Percentiles rank a stretch among this genome's conserved stretches.
Evolutionary conservation across 148 eudicot genomes (phyloP).

Genomic region (Polygonum aviculare): DNA sequence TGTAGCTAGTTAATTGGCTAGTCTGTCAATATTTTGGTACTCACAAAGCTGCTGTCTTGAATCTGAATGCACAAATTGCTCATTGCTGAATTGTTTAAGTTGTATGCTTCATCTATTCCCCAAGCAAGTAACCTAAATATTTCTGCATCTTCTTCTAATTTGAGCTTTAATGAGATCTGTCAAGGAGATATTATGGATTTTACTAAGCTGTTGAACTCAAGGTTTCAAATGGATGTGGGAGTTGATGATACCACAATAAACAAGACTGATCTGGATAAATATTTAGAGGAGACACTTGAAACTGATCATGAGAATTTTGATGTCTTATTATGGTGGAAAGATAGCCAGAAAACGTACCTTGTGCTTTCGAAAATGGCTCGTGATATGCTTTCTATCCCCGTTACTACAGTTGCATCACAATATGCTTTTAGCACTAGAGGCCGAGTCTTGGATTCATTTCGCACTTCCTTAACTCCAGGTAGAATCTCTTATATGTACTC

Average conservation of each 20-base stretch:
- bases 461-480: not conserved
- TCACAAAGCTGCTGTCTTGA: not conserved
- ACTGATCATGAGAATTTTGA: not conserved
- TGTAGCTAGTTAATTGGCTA: not conserved
- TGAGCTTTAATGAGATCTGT: not conserved
- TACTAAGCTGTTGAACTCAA: not conserved
- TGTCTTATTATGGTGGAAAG: not conserved
- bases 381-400: too few species aligned
- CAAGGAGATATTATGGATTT: not conserved
- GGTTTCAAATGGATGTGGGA: not conserved
- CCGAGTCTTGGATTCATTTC: too few species aligned
- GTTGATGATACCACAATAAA: not conserved
- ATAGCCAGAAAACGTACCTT: too few species aligned
- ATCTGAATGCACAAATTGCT: not conserved
- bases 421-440: too few species aligned
- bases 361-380: too few species aligned
- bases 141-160: not conserved
- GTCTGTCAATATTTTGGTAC: not conserved
- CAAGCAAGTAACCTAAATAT: not conserved
- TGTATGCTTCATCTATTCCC: not conserved
- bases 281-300: not conserved
- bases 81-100: not conserved
- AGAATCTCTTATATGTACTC: not conserved
- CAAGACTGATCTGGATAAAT: not conserved
- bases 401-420: too few species aligned